These are phyloP conservation scores for Rhododendron molle DNA, from an alignment of 148 eudicot species.

Conservation along the genomic window DNA sequence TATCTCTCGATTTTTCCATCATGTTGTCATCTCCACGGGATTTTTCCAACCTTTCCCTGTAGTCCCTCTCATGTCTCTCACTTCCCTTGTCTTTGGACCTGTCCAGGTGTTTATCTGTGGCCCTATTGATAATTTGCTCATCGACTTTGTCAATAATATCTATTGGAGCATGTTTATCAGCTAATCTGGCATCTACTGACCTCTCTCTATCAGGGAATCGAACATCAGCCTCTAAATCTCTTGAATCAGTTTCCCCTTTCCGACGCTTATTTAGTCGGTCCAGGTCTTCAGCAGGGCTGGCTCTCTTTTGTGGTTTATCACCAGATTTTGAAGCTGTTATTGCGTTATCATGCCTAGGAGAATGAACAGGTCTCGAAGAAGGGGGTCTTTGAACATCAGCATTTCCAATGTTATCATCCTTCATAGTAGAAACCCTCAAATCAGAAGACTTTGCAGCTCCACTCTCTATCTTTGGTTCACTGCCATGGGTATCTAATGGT, in stretches of 20 bases:
- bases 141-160: constrained; percentile 54
- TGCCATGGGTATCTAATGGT: constrained; percentile 36
- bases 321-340: constrained; percentile 34
- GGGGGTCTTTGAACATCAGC: constrained; percentile 48
- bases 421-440: constrained; percentile 37
- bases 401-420: constrained; percentile 58
- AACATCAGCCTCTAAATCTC: constrained; percentile 58
- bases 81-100: constrained; percentile 63
- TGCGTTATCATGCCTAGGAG: constrained; percentile 68
- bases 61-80: constrained; percentile 78
- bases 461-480: constrained; percentile 48
- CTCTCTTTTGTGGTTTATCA: constrained; percentile 73
- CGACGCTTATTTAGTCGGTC: constrained; percentile 76
- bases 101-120: constrained; percentile 51
- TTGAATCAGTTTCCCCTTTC: constrained; percentile 63
- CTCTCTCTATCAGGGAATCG: constrained; percentile 66
- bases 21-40: constrained; percentile 60
- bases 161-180: constrained; percentile 37
- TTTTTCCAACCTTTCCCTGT: constrained; percentile 67
- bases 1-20: constrained; percentile 64
- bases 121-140: constrained; percentile 40
- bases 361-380: constrained; percentile 52
- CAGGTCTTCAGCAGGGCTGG: constrained; percentile 76
- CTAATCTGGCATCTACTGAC: constrained; percentile 32
- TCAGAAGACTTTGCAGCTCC: constrained; percentile 51